Percentiles rank a stretch among this genome's conserved stretches.
phyloP scores from a whole-genome alignment of 2,329 filamentous ascomycete species.

The Aulographum hederae region DNA sequence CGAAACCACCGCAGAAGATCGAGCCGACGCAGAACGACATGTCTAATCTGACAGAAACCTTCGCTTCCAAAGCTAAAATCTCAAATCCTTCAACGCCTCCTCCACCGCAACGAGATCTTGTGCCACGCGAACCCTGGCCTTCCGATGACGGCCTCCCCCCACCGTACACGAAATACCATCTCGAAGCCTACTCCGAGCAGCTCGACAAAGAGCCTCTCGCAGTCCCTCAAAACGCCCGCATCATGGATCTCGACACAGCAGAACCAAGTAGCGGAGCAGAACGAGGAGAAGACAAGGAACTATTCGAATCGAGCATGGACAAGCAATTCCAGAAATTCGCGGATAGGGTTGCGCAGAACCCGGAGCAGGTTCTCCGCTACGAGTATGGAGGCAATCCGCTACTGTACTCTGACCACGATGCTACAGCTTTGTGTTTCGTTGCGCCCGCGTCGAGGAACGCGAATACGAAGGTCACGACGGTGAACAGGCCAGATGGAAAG shows the following conservation, averaged over 20 bases:
- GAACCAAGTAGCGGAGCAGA: slow-evolving; percentile 4
- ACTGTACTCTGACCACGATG: slow-evolving; percentile 64
- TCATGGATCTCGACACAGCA: slow-evolving; percentile 1
- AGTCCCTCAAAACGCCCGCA: not conserved
- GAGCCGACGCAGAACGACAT: slow-evolving; percentile 8
- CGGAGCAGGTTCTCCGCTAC: slow-evolving; percentile 31
- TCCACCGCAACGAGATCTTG: slow-evolving; percentile 11
- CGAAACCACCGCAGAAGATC: slow-evolving; percentile 23
- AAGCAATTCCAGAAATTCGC: slow-evolving; percentile 32
- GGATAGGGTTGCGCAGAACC: slow-evolving; percentile 30
- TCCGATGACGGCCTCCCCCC: slow-evolving; percentile 40
- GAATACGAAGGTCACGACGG: slow-evolving; percentile 8
- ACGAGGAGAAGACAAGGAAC: slow-evolving; percentile 23
- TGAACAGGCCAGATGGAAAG: slow-evolving; percentile 9
- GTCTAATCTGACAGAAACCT: slow-evolving; percentile 50
- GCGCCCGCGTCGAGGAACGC: slow-evolving; percentile 10
- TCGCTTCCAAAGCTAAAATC: slow-evolving; percentile 51
- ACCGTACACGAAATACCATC: slow-evolving; percentile 59
- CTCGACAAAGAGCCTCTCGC: slow-evolving; percentile 23
- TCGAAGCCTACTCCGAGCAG: slow-evolving; percentile 83
- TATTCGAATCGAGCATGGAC: slow-evolving; percentile 30
- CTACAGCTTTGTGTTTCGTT: slow-evolving; percentile 47
- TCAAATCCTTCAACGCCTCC: slow-evolving; percentile 18
- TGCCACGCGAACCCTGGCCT: slow-evolving; percentile 59
- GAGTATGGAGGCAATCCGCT: slow-evolving; percentile 34